phyloP scores from a whole-genome alignment of 345 rosid species.

The Salix exigua region DNA sequence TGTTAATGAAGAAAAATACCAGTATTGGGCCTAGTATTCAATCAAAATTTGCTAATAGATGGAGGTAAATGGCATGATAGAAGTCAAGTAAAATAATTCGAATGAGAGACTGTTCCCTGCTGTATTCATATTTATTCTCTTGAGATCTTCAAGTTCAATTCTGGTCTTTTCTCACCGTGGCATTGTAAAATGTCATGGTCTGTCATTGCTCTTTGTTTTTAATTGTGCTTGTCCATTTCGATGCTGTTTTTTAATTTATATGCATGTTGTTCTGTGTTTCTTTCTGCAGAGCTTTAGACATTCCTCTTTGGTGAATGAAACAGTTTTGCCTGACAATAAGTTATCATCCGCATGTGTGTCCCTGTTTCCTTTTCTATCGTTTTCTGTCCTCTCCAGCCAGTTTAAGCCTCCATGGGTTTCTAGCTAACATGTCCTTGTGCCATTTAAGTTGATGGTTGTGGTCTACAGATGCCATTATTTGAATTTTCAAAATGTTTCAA shows the following conservation, averaged over 20 bases:
- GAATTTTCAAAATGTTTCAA: background rate
- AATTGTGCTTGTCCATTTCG: background rate
- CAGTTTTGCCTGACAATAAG: background rate
- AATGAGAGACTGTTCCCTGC: background rate
- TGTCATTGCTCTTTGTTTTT: background rate
- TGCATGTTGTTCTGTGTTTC: background rate
- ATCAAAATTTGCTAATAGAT: background rate
- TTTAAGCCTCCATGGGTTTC: background rate
- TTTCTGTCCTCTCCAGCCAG: background rate
- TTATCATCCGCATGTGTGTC: background rate
- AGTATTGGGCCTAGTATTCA: background rate
- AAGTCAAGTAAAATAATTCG: background rate
- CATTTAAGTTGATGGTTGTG: background rate
- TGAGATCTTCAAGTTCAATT: background rate
- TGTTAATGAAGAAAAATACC: background rate
- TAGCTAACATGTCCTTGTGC: background rate
- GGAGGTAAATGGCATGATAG: background rate
- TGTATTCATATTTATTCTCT: background rate
- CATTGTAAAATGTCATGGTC: background rate
- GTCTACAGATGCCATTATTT: background rate
- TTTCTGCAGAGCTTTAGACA: background rate
- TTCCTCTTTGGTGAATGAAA: background rate
- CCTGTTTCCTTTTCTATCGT: background rate
- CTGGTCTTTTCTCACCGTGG: background rate
- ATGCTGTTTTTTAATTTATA: background rate